Evolutionary conservation across 2,329 filamentous ascomycete genomes (phyloP), one percentile per base, ranked within the genome.

Genomic region (Dichotomopilus funicola): DNA sequence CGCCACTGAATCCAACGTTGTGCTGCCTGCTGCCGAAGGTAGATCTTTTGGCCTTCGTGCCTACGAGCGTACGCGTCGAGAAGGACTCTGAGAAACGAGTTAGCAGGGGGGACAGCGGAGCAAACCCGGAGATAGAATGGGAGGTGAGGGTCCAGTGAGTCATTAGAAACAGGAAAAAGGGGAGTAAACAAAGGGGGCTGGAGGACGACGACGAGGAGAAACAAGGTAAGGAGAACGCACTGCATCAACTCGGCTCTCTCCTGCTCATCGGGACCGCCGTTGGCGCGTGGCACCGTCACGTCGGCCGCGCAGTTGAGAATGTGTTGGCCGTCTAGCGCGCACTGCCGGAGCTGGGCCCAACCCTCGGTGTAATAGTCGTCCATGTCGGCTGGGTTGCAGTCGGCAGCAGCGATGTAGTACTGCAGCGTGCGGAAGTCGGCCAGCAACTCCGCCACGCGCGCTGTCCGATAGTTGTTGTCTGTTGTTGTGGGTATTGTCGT

Each of bases 21-120:
- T 38, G 80, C 81, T 34, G 81, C 82, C 33, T 72, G 73, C 66
- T 86, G 83, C 37, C 82, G 76, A 56, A 82, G 72, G 62, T 80
- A 83, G 61, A 86, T 86, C 72, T 85, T 86, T 61, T 83, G 82
- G 34, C 72, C 81, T 64, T 85, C 80, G 67, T 86, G 83, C 51
- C 83, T 75, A 62, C 83, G 75, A 7, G 81, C 74, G 62, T 77
- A 82, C 27, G 81, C 80, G 62, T 86, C 83, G 42, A 86, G 72
- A 49, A 78, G 71, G 56, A 85, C 75, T 63, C 81, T 83, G 38
- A 1, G 11, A 11, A 6, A 9, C 12, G 33, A 33, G 19, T 27
- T 27, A 27, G 19, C 19, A 27, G 19, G 19, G 19, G 19, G 19
- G 19, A 27, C 19, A 27, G 19, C 19, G 19, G 19, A 27, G 19